Evolutionary conservation across 495 filamentous ascomycete genomes (phyloP).

Genomic region (Aspergillus heteromorphus): DNA sequence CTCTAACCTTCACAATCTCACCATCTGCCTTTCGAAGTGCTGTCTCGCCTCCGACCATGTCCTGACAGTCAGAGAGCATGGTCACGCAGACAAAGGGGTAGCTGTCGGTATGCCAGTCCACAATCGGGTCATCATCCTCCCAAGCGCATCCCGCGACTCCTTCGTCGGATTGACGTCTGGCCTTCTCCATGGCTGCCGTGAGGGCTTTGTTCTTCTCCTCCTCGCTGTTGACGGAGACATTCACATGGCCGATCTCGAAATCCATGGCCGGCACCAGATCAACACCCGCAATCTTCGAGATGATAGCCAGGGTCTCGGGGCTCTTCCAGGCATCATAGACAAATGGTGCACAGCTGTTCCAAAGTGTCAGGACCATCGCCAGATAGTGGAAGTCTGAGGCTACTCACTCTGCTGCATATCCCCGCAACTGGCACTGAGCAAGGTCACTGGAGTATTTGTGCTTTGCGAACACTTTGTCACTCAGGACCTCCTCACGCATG

Average conservation of each 20-base stretch:
- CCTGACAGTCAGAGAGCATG: constrained; percentile 66
- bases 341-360: constrained; percentile 54
- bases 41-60: constrained; percentile 71
- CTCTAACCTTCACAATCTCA: constrained; percentile 61
- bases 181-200: constrained; percentile 29
- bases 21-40: constrained; percentile 56
- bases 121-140: constrained; percentile 61
- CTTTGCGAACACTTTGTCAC: constrained; percentile 57
- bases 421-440: constrained; percentile 60
- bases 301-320: constrained; percentile 56
- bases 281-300: constrained; percentile 70
- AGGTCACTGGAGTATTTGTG: constrained; percentile 60
- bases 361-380: constrained; percentile 7
- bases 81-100: constrained; percentile 75
- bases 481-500: constrained; percentile 63
- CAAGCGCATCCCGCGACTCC: constrained; percentile 46
- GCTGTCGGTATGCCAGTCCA: constrained; percentile 69
- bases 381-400: neutral
- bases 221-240: constrained; percentile 56
- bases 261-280: constrained; percentile 67
- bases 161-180: constrained; percentile 38
- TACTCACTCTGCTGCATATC: constrained; percentile 62
- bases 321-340: constrained; percentile 66
- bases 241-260: constrained; percentile 70
- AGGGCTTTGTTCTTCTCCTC: constrained; percentile 48